Percentiles rank a stretch among this genome's conserved stretches.
phyloP scores from a whole-genome alignment of 2,329 filamentous ascomycete genomes.

The Colletotrichum phormii region DNA sequence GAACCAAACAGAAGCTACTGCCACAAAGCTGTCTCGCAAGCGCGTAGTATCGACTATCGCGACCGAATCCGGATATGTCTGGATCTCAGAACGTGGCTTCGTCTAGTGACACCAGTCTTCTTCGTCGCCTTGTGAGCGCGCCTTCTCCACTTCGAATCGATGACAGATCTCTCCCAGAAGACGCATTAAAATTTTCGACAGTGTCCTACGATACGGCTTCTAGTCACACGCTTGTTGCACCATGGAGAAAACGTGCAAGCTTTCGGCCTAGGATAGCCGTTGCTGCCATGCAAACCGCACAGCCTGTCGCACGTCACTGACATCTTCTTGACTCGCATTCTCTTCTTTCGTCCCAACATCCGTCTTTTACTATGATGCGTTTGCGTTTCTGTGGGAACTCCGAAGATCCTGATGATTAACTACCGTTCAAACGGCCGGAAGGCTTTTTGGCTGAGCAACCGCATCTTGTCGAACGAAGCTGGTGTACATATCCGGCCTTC shows the following conservation, averaged over 20 bases:
- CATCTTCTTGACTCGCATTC: slow-evolving; percentile 21
- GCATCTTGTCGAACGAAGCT: neutral
- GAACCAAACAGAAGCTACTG: neutral
- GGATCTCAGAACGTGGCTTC: neutral
- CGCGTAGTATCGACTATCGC: neutral
- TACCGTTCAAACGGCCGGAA: neutral
- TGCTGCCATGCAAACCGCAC: slow-evolving; percentile 11
- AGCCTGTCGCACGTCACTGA: slow-evolving; percentile 21
- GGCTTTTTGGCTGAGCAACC: neutral
- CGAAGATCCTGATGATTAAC: slow-evolving; percentile 15
- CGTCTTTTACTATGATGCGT: neutral
- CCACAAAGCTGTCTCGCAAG: neutral
- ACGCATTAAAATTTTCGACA: neutral
- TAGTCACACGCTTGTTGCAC: slow-evolving; percentile 15
- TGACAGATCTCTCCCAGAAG: neutral
- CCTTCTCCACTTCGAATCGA: neutral
- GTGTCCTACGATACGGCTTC: neutral
- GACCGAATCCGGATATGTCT: neutral
- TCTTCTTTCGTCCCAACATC: slow-evolving; percentile 23
- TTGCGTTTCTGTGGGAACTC: slow-evolving; percentile 9
- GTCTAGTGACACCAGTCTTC: neutral
- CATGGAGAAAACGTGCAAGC: slow-evolving; percentile 1
- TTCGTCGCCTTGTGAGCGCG: neutral
- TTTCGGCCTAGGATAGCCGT: slow-evolving; percentile 14
- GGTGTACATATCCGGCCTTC: neutral